Evolutionary conservation across 352 stramenopile genomes (phyloP).

Genomic region (Phytophthora chlamydospora): DNA sequence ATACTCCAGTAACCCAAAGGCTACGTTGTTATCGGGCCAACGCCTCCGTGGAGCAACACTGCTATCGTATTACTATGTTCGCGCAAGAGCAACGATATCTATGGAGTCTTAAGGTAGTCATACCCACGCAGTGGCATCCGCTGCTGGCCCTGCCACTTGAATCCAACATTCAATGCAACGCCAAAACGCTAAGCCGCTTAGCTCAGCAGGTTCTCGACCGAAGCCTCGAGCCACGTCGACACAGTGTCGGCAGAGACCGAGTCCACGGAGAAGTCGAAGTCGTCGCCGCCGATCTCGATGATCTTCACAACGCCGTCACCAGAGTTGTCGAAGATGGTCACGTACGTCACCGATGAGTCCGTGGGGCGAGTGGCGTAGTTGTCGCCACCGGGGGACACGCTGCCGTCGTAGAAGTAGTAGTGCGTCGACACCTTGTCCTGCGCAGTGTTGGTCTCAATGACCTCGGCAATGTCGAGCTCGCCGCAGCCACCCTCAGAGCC

Average conservation of each 20-base stretch:
- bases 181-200: constrained; percentile 13
- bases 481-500: constrained; percentile 64
- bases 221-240: constrained; percentile 40
- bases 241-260: constrained; percentile 40
- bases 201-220: constrained; percentile 46
- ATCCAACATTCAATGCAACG: constrained; percentile 17
- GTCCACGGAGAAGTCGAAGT: constrained; percentile 50
- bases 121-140: constrained; percentile 2
- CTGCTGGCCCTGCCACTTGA: neutral
- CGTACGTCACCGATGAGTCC: constrained; percentile 46
- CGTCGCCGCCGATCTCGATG: constrained; percentile 47
- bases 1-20: neutral
- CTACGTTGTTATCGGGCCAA: constrained; percentile 17
- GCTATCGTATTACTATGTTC: constrained; percentile 22
- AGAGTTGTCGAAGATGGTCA: constrained; percentile 63
- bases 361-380: constrained; percentile 50
- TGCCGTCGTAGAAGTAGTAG: constrained; percentile 80
- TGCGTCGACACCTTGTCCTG: constrained; percentile 69
- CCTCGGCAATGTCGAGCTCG: constrained; percentile 76
- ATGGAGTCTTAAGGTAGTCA: constrained; percentile 10
- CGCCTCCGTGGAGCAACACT: constrained; percentile 19
- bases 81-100: constrained; percentile 6
- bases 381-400: constrained; percentile 48
- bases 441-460: constrained; percentile 67
- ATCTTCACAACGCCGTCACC: constrained; percentile 51